phyloP scores from a whole-genome alignment of 306 rosid genomes.

The Vachellia pachyceras region DNA sequence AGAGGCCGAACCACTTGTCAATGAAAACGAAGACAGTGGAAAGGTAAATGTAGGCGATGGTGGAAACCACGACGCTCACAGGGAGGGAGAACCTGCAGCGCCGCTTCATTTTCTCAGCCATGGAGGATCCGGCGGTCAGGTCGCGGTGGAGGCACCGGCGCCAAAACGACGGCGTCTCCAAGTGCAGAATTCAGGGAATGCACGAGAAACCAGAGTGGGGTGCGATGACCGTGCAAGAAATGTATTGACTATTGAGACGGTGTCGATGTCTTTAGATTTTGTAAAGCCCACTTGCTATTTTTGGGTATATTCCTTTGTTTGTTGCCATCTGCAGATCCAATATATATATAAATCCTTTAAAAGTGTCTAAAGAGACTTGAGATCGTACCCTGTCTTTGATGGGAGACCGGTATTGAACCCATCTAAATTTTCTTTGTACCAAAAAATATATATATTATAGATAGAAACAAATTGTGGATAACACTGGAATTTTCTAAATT shows the following conservation, averaged over 20 bases:
- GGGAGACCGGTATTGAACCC: too few species aligned
- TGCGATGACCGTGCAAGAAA: background rate
- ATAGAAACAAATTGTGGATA: background rate
- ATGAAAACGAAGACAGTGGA: slow-evolving; percentile 82
- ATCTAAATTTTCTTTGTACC: too few species aligned
- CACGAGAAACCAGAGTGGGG: slow-evolving; percentile 10
- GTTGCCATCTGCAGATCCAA: background rate
- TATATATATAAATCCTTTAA: too few species aligned
- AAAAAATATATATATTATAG: too few species aligned
- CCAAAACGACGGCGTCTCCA: slow-evolving; percentile 76
- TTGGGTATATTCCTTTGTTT: background rate
- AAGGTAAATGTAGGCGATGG: slow-evolving; percentile 67
- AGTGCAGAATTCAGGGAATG: background rate
- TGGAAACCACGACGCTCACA: slow-evolving; percentile 63
- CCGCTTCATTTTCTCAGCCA: slow-evolving; percentile 55
- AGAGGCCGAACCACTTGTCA: slow-evolving; percentile 87
- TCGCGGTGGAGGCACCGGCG: slow-evolving; percentile 69
- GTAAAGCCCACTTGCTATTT: slow-evolving; percentile 15
- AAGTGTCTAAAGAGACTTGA: too few species aligned
- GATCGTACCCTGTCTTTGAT: too few species aligned
- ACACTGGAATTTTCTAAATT: too few species aligned
- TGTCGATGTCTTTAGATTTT: slow-evolving; percentile 33
- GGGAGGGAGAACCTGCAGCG: slow-evolving; percentile 61
- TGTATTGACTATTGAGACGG: slow-evolving; percentile 44
- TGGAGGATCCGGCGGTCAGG: background rate